Evolutionary conservation across 352 stramenopile species (phyloP), one percentile per base, ranked within the genome.

Genomic region (Globisporangium lucens): DNA sequence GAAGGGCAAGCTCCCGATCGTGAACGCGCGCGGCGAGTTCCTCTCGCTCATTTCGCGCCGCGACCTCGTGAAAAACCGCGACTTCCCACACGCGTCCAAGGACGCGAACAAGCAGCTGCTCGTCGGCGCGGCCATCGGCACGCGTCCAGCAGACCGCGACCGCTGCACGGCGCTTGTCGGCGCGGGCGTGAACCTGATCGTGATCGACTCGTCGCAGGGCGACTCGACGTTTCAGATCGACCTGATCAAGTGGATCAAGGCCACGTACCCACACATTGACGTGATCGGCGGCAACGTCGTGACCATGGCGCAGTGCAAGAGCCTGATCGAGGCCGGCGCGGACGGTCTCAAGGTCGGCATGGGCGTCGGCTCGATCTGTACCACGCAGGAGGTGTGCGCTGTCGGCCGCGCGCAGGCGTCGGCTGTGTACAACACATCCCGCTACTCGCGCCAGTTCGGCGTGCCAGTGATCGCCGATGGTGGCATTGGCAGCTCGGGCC

Each of bases 271-370:
- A 43, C 77, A 95, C 56, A 85, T 98, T 51, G 96, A 99, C 69
- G 97, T 99, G 13, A 99, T 99, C 75, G 98, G 94, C 65, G 98
- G 98, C 65, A 99, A 99, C 81, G 97, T 99, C 33, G 98, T 99
- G 33, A 99, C 98, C 43, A 92, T 94, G 57, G 89, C 89, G 35
- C 98, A 99, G 87, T 98, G 96, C 69, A 93, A 98, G 75, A 97
- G 98, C 77, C 89, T 99, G 22, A 99, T 99, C 66, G 86, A 99
- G 56, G 98, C 98, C 35, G 98, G 98, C 52, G 98, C 97, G 15
- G 98, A 99, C 71, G 98, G 97, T n/a, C 87, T 99, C 56, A 97
- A 98, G 69, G 97, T 99, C 52, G 98, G 98, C 67, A 99, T 99
- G 98, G 98, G 98, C 69, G 97, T 99, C 43, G 98, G 98, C 67